Percentiles rank a stretch among this genome's conserved stretches.
These are phyloP conservation scores for Aspergillus neotritici DNA, from an alignment of 2,329 filamentous ascomycete species.

Conservation along the genomic window DNA sequence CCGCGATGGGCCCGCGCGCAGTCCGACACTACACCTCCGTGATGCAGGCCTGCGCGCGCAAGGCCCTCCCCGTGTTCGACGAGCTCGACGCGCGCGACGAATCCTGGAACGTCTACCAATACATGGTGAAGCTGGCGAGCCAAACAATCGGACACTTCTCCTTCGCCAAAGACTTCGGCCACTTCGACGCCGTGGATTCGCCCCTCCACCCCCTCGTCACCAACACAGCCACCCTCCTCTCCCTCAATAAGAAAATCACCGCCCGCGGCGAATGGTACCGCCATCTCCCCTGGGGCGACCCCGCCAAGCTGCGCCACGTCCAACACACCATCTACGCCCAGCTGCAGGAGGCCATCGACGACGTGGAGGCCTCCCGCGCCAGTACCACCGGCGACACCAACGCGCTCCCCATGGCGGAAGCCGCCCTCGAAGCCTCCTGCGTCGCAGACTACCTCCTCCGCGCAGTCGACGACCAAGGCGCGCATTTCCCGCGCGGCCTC, in stretches of 20 bases:
- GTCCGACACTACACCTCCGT: slow-evolving; percentile 54
- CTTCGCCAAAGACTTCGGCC: slow-evolving; percentile 38
- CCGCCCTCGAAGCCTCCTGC: slow-evolving; percentile 11
- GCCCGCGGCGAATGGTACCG: slow-evolving; percentile 51
- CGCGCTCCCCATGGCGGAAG: slow-evolving; percentile 9
- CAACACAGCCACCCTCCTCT: slow-evolving; percentile 45
- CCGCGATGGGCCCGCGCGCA: slow-evolving; percentile 53
- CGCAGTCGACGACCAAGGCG: slow-evolving; percentile 43
- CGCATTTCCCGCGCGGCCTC: slow-evolving; percentile 43
- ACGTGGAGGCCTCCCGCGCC: slow-evolving; percentile 1
- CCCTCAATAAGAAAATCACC: slow-evolving; percentile 55
- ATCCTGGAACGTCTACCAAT: slow-evolving; percentile 43
- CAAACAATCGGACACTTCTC: slow-evolving; percentile 39
- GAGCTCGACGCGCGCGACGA: slow-evolving; percentile 43
- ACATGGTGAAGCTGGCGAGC: slow-evolving; percentile 43
- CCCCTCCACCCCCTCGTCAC: slow-evolving; percentile 48
- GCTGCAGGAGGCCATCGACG: slow-evolving; percentile 14
- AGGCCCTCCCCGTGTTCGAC: slow-evolving; percentile 44
- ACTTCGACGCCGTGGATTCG: slow-evolving; percentile 41
- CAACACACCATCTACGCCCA: slow-evolving; percentile 12
- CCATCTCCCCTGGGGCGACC: slow-evolving; percentile 52
- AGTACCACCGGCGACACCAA: slow-evolving; percentile 2
- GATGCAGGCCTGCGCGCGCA: slow-evolving; percentile 51
- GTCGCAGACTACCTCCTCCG: slow-evolving; percentile 15
- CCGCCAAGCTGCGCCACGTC: slow-evolving; percentile 34